Percentiles rank a stretch among this genome's conserved stretches.
These are phyloP conservation scores for Allium sativum DNA, from an alignment of 106 monocot genomes.

Conservation along the genomic window DNA sequence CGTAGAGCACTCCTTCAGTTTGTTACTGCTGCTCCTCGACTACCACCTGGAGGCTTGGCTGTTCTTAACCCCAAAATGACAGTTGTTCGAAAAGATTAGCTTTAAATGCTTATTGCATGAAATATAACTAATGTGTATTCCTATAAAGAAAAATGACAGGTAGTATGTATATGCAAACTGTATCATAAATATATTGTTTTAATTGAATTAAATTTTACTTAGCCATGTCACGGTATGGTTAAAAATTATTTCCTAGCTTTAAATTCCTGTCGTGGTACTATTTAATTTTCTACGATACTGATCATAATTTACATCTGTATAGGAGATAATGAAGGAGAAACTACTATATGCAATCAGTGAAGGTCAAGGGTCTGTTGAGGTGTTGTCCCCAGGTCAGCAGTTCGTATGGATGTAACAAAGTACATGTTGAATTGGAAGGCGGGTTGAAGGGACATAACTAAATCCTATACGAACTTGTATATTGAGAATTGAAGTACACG, in stretches of 20 bases:
- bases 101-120: background rate
- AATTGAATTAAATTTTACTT: background rate
- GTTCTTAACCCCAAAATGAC: constrained; percentile 62
- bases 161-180: background rate
- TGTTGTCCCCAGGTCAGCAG: too few relatives aligned
- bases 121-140: background rate
- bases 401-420: too few relatives aligned
- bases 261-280: too few relatives aligned
- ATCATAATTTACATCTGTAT: background rate
- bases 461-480: too few relatives aligned
- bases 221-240: background rate
- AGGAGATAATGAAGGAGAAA: constrained; percentile 63
- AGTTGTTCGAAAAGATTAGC: constrained; percentile 62
- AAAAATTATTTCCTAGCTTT: too few relatives aligned
- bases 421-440: too few relatives aligned
- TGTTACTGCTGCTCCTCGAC: constrained; percentile 72
- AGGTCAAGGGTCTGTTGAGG: constrained; percentile 77
- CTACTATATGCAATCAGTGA: constrained; percentile 80
- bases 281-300: too few relatives aligned
- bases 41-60: constrained; percentile 68
- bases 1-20: constrained; percentile 69
- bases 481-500: too few relatives aligned
- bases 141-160: background rate
- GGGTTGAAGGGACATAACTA: too few relatives aligned
- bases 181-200: too few relatives aligned